These are phyloP conservation scores for Erythrophleum fordii DNA, from an alignment of 306 rosid species.

Conservation along the genomic window DNA sequence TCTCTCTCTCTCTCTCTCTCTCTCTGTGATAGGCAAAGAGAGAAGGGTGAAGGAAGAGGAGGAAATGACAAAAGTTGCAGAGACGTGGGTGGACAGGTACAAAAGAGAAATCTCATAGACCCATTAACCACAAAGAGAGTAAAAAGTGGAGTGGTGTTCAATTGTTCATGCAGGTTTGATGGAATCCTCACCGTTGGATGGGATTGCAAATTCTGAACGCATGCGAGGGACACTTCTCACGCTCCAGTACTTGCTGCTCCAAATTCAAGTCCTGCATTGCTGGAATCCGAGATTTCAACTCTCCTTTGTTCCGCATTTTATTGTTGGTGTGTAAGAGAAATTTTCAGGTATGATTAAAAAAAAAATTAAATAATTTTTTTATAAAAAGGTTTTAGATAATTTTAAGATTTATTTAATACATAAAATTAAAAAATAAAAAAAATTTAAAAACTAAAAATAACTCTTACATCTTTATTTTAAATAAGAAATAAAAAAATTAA, in stretches of 20 bases:
- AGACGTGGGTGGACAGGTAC: conserved; percentile 13
- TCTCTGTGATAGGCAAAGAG: conserved; percentile 11
- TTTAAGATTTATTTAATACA: no score
- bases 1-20: neutral
- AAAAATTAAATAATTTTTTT: no score
- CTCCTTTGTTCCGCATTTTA: neutral
- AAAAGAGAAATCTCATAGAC: neutral
- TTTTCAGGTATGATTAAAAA: neutral
- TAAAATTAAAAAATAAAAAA: no score
- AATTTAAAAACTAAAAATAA: no score
- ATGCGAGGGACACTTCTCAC: neutral
- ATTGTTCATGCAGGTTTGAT: conserved; percentile 15
- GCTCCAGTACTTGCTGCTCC: neutral
- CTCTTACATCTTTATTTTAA: no score
- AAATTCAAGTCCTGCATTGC: neutral
- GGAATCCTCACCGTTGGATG: conserved; percentile 43
- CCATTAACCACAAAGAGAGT: conserved; percentile 4
- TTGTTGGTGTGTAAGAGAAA: neutral
- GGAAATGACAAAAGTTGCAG: conserved; percentile 35
- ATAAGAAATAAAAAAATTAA: no score
- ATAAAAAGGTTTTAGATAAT: no score
- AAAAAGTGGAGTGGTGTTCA: neutral
- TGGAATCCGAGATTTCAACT: neutral
- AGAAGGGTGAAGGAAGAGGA: conserved; percentile 27
- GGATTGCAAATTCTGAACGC: neutral